These are phyloP conservation scores for Sonneratia alba DNA, from an alignment of 345 rosid species.

Conservation along the genomic window DNA sequence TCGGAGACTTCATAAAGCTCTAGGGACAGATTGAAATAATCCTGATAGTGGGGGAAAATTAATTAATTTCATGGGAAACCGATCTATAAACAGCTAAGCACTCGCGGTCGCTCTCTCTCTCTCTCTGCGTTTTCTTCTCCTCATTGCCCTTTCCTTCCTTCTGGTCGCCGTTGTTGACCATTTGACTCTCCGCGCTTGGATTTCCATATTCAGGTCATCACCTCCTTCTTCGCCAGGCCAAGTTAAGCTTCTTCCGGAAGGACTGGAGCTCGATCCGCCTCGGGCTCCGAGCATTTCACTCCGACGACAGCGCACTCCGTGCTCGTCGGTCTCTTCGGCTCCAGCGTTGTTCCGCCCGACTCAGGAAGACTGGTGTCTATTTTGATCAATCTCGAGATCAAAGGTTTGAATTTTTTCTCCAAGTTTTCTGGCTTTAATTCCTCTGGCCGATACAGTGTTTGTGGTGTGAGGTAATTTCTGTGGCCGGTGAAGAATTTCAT, in stretches of 20 bases:
- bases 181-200: neutral
- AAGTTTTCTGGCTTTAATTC: neutral
- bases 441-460: neutral
- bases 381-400: neutral
- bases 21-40: neutral
- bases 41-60: neutral
- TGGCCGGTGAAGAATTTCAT: neutral
- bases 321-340: neutral
- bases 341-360: neutral
- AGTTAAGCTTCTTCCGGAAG: neutral
- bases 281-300: neutral
- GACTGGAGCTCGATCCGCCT: neutral
- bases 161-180: conserved; percentile 4
- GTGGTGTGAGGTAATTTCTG: neutral
- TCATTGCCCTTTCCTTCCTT: too few species aligned
- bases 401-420: neutral
- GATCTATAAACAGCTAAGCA: neutral
- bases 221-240: neutral
- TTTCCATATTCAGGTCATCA: neutral
- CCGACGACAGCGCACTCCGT: neutral
- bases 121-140: neutral
- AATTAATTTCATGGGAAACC: neutral
- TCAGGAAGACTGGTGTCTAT: neutral
- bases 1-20: neutral
- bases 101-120: neutral